Percentiles rank a stretch among this genome's conserved stretches.
phyloP scores from a whole-genome alignment of 1,284 basidiomycete species.

The Grifola frondosa region DNA sequence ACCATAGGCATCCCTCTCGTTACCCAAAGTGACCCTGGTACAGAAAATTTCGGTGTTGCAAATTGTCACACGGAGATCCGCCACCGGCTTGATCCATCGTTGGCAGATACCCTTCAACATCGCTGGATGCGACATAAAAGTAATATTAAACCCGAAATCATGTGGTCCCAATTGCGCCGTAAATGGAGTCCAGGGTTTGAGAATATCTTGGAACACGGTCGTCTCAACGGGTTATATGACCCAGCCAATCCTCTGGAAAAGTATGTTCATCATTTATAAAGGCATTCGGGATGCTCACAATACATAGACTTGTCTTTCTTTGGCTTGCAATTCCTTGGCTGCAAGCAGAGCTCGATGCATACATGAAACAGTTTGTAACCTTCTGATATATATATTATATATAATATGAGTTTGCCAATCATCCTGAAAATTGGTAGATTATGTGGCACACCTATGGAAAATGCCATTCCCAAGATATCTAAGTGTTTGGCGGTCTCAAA shows the following conservation, averaged over 20 bases:
- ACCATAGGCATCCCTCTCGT: constrained; percentile 30
- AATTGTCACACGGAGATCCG: constrained; percentile 37
- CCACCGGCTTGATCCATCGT: constrained; percentile 33
- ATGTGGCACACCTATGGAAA: too few relatives aligned
- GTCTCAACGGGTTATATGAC: constrained; percentile 34
- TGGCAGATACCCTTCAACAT: constrained; percentile 37
- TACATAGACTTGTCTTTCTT: constrained; percentile 26
- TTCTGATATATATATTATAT: too few relatives aligned
- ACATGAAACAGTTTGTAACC: too few relatives aligned
- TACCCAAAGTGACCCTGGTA: constrained; percentile 40
- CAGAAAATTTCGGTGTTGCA: constrained; percentile 39
- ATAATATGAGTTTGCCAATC: too few relatives aligned
- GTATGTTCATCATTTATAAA: constrained; percentile 19
- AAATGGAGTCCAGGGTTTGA: constrained; percentile 36
- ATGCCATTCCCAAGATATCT: too few relatives aligned
- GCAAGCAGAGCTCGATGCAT: constrained; percentile 36
- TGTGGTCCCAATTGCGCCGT: constrained; percentile 31
- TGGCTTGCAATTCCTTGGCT: constrained; percentile 40
- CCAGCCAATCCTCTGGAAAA: constrained; percentile 25
- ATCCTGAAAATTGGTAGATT: too few relatives aligned
- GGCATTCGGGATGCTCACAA: too few relatives aligned
- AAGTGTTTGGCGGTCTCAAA: too few relatives aligned
- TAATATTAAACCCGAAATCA: constrained; percentile 38
- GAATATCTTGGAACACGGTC: constrained; percentile 31
- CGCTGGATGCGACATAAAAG: constrained; percentile 29